phyloP scores from a whole-genome alignment of 768 basidiomycete genomes.

The Auriscalpium orientale region DNA sequence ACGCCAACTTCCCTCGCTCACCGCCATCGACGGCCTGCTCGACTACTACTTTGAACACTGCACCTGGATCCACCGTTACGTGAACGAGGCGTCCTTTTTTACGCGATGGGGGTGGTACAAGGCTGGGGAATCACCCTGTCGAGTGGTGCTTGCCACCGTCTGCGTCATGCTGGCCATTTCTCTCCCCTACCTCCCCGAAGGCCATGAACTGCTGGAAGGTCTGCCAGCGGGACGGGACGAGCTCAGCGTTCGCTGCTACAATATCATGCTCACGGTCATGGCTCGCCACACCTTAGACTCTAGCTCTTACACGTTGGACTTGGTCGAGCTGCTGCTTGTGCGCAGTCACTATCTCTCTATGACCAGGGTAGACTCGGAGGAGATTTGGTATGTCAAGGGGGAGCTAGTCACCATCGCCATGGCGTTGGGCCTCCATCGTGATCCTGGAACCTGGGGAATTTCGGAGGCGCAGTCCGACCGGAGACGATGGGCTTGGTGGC shows the following conservation, averaged over 20 bases:
- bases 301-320: slow-evolving; percentile 51
- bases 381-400: slow-evolving; percentile 70
- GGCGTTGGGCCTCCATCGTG: slow-evolving; percentile 81
- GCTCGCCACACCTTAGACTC: slow-evolving; percentile 49
- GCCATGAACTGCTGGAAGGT: slow-evolving; percentile 10
- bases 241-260: slow-evolving; percentile 60
- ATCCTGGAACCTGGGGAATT: slow-evolving; percentile 75
- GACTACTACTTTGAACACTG: slow-evolving; percentile 15
- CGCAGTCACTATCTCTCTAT: slow-evolving; percentile 67
- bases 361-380: slow-evolving; percentile 69
- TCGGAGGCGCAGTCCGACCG: slow-evolving; percentile 64
- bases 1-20: slow-evolving; percentile 11
- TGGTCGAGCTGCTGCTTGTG: slow-evolving; percentile 67
- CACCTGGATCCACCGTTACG: slow-evolving; percentile 10
- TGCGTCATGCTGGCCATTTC: slow-evolving; percentile 13
- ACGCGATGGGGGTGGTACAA: slow-evolving; percentile 14
- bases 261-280: slow-evolving; percentile 57
- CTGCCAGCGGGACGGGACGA: slow-evolving; percentile 9
- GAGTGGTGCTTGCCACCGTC: slow-evolving; percentile 12
- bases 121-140: slow-evolving; percentile 12
- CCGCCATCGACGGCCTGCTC: slow-evolving; percentile 10
- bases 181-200: slow-evolving; percentile 11
- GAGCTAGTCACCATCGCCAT: slow-evolving; percentile 68
- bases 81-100: slow-evolving; percentile 8
- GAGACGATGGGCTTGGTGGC: slow-evolving; percentile 88